phyloP scores from a whole-genome alignment of 257 asterid genomes.

The Solanum infundibuliforme region DNA sequence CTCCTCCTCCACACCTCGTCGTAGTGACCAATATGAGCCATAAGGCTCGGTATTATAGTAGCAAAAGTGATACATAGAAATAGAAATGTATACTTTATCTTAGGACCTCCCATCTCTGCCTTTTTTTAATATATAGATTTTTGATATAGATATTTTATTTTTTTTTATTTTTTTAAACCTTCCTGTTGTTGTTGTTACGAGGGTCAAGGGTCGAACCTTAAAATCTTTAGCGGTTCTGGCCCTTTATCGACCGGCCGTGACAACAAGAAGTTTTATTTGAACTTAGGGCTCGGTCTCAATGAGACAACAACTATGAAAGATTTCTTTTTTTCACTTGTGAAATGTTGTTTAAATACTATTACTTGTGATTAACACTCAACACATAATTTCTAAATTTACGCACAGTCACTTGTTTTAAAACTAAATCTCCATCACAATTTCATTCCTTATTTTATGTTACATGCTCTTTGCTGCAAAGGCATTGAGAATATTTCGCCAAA shows the following conservation, averaged over 20 bases:
- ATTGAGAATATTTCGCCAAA: background rate
- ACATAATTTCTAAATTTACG: background rate
- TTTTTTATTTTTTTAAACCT: background rate
- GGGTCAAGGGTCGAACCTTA: slow-evolving; percentile 18
- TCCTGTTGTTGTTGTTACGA: background rate
- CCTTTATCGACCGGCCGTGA: background rate
- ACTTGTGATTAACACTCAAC: background rate
- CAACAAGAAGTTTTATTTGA: background rate
- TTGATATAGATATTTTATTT: background rate
- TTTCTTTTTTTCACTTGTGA: background rate
- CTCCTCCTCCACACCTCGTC: slow-evolving; percentile 29
- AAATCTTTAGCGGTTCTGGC: slow-evolving; percentile 3
- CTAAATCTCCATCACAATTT: background rate
- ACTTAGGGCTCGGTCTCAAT: background rate
- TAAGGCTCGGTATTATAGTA: slow-evolving; percentile 11
- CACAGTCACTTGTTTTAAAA: background rate
- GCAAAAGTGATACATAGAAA: slow-evolving; percentile 19
- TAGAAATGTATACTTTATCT: background rate
- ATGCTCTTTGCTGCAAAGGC: background rate
- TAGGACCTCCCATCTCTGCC: slow-evolving; percentile 7
- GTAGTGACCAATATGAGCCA: slow-evolving; percentile 8
- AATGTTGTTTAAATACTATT: background rate
- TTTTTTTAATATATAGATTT: background rate
- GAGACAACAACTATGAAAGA: background rate
- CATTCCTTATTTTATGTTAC: background rate